phyloP scores from a whole-genome alignment of 805 yeast genomes.

The Saturnispora serradocipensis region DNA sequence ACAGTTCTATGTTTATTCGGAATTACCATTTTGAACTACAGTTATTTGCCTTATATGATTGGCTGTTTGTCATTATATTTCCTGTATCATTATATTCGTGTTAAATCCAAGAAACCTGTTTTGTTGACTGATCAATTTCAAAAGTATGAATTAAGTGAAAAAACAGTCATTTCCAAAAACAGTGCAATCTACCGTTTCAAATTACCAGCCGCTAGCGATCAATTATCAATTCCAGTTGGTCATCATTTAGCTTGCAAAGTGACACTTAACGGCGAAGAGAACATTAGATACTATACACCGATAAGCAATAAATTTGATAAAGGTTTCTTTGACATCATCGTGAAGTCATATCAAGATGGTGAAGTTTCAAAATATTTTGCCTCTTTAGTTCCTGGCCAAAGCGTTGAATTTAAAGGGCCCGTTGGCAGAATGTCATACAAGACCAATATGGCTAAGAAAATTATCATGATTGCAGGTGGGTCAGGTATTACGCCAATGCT shows the following conservation, averaged over 20 bases:
- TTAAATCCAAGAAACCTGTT: conserved; percentile 31
- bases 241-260: conserved; percentile 59
- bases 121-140: conserved; percentile 48
- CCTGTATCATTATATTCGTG: conserved; percentile 28
- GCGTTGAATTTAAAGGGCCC: conserved; percentile 68
- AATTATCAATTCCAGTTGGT: conserved; percentile 62
- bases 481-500: conserved; percentile 86
- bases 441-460: conserved; percentile 49
- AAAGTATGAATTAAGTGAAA: conserved; percentile 60
- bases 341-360: conserved; percentile 69
- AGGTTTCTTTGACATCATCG: conserved; percentile 69
- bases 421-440: conserved; percentile 60
- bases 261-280: conserved; percentile 40
- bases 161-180: conserved; percentile 62
- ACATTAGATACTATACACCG: conserved; percentile 65
- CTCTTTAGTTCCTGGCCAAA: conserved; percentile 50
- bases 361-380: conserved; percentile 62
- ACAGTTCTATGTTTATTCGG: conserved; percentile 52
- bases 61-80: conserved; percentile 32
- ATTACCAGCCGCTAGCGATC: conserved; percentile 49
- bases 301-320: conserved; percentile 59
- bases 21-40: conserved; percentile 41
- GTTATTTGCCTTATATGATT: conserved; percentile 38
- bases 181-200: conserved; percentile 69
- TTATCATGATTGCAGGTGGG: conserved; percentile 75